Evolutionary conservation across 129 eudicot species (phyloP), one percentile per base, ranked within the genome.

Genomic region (Ambrosia artemisiifolia): DNA sequence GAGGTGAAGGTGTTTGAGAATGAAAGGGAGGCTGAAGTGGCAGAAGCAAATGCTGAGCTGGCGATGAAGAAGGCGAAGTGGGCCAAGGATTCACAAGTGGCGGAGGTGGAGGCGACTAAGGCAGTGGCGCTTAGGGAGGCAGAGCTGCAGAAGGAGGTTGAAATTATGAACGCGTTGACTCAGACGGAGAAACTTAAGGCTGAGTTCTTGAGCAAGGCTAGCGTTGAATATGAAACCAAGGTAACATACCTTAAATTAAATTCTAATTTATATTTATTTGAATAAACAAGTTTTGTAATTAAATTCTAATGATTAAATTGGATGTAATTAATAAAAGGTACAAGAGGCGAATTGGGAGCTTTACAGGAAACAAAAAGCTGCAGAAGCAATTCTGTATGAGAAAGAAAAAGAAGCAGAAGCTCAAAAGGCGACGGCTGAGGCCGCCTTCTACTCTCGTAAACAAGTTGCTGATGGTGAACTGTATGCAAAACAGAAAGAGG

Each of bases 261-360:
- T 24, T 24, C 28, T 24, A 24, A 24, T 24, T 24, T 24, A 24
- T 24, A 24, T 24, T 24, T 24, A 24, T 24, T 24, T 24, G 28
- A 24, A 24, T 24, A 24, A 24, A 24, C 28, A 24, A 24, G 28
- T 24, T 24, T 24, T 24, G 28, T 24, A 24, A 24, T 24, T 24
- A 24, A 24, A 24, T 24, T 24, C 28, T 24, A 24, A 24, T 24
- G 28, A 24, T 24, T 24, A 24, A 24, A 24, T 24, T 24, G 28
- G 28, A 24, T 24, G 28, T 24, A 24, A 24, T 24, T 24, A 5
- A 9, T 55, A 10, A 14, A 63, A 78, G 82, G 83, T 81, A 20
- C 84, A 80, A 75, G 80, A 74, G 57, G 84, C 84, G n/a, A 83
- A 83, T 18, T 70, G 72, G 72, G 84, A 75, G 63, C 44, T 74